Conservation (phyloP, 2,329 filamentous ascomycete species). For the Phialophora tarda region DNA sequence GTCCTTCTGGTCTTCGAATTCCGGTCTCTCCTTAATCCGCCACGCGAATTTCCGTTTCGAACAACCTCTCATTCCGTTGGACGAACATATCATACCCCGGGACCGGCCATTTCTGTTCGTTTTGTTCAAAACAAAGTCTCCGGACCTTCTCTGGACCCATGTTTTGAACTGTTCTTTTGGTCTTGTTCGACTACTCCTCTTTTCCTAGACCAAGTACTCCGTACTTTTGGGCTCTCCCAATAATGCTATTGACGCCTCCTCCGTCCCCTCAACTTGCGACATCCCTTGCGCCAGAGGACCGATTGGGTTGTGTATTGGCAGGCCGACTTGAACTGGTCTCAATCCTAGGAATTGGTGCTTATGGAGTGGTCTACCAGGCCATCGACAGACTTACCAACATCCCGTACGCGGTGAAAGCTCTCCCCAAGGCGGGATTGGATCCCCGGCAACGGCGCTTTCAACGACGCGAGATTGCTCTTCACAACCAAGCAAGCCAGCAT, state of each 20-base stretch:
- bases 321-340: conserved; percentile 81
- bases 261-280: conserved; percentile 51
- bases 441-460: conserved; percentile 87
- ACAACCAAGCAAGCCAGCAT: conserved; percentile 86
- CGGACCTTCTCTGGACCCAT: conserved; percentile 39
- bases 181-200: conserved; percentile 35
- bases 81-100: conserved; percentile 13
- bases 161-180: conserved; percentile 40
- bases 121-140: conserved; percentile 33
- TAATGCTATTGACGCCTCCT: conserved; percentile 54
- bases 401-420: conserved; percentile 92
- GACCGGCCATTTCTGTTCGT: conserved; percentile 33
- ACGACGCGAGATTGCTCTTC: conserved; percentile 87
- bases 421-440: conserved; percentile 93
- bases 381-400: conserved; percentile 79
- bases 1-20: conserved; percentile 25
- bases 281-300: conserved; percentile 76
- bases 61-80: conserved; percentile 11
- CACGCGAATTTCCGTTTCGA: neutral
- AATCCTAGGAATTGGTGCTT: conserved; percentile 90
- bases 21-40: conserved; percentile 21
- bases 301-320: conserved; percentile 81
- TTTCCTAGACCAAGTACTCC: conserved; percentile 39
- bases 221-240: conserved; percentile 50
- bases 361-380: conserved; percentile 93